Evolutionary conservation across 2,329 filamentous ascomycete species (phyloP).

Genomic region (Penicillium polonicum): DNA sequence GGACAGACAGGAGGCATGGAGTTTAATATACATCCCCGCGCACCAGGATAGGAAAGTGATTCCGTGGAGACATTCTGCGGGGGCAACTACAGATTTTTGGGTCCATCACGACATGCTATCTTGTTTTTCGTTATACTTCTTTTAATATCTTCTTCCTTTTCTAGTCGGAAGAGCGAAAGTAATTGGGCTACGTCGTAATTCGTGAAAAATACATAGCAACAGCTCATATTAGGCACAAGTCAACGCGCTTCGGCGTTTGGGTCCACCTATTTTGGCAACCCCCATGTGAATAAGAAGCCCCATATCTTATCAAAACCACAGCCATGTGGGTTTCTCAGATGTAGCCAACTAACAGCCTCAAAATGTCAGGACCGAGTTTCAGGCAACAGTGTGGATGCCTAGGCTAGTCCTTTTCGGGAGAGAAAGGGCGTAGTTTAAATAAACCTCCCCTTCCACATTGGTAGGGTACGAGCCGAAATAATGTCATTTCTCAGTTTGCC

Average conservation of each 20-base stretch:
- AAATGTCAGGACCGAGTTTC: background rate
- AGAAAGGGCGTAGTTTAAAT: background rate
- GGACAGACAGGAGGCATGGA: background rate
- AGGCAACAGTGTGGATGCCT: constrained; percentile 2
- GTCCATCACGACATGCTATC: too few species aligned
- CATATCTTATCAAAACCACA: too few species aligned
- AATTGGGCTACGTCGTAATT: background rate
- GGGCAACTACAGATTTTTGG: background rate
- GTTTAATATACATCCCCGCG: constrained; percentile 4
- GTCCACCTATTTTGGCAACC: background rate
- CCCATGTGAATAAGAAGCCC: background rate
- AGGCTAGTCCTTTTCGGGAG: background rate
- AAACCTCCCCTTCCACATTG: background rate
- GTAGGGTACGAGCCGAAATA: too few species aligned
- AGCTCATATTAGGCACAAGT: background rate
- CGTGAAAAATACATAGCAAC: background rate
- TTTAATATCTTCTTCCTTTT: background rate
- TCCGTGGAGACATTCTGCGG: background rate
- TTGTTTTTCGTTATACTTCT: background rate
- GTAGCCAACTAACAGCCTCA: background rate
- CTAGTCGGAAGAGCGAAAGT: background rate
- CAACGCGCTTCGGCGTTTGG: background rate
- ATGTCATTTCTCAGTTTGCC: constrained; percentile 4
- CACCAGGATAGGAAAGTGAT: constrained; percentile 1
- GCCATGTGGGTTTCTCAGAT: background rate